Evolutionary conservation across 2,329 filamentous ascomycete species (phyloP).

Genomic region (Diplocarpon mali): DNA sequence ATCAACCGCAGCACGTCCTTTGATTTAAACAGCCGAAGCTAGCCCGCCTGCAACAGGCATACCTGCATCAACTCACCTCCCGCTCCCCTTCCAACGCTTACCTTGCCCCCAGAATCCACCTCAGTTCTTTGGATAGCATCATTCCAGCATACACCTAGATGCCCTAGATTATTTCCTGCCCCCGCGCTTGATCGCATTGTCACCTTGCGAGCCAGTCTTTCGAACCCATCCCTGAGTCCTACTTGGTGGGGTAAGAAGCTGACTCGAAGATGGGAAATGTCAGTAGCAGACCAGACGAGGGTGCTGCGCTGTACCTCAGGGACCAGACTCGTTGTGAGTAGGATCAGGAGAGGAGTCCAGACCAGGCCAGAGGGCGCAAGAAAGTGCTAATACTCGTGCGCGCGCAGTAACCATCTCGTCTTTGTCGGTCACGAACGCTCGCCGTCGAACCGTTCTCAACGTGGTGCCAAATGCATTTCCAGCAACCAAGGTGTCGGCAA

Average conservation of each 20-base stretch:
- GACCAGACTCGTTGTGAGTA: constrained; percentile 83
- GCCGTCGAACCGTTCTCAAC: constrained; percentile 64
- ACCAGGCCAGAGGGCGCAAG: constrained; percentile 1
- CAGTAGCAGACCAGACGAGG: constrained; percentile 79
- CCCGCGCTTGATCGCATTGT: constrained; percentile 20
- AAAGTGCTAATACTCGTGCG: constrained; percentile 9
- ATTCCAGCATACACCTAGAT: constrained; percentile 22
- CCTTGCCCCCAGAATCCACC: constrained; percentile 3
- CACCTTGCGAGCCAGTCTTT: constrained; percentile 7
- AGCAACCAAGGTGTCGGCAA: constrained; percentile 63
- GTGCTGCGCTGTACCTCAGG: constrained; percentile 67
- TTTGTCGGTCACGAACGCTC: constrained; percentile 69
- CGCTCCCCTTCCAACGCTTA: no score
- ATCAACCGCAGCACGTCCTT: background rate
- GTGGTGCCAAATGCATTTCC: constrained; percentile 81
- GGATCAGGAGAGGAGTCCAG: constrained; percentile 5
- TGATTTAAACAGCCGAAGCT: background rate
- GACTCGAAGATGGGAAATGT: constrained; percentile 73
- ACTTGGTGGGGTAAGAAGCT: constrained; percentile 23
- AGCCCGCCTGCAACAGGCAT: no score
- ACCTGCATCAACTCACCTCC: no score
- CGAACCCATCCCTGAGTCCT: constrained; percentile 3
- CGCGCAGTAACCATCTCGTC: constrained; percentile 73
- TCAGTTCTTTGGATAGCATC: constrained; percentile 20
- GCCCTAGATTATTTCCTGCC: constrained; percentile 16